Conservation (phyloP, 352 stramenopile species). For the Phytopythium ostracodes region DNA sequence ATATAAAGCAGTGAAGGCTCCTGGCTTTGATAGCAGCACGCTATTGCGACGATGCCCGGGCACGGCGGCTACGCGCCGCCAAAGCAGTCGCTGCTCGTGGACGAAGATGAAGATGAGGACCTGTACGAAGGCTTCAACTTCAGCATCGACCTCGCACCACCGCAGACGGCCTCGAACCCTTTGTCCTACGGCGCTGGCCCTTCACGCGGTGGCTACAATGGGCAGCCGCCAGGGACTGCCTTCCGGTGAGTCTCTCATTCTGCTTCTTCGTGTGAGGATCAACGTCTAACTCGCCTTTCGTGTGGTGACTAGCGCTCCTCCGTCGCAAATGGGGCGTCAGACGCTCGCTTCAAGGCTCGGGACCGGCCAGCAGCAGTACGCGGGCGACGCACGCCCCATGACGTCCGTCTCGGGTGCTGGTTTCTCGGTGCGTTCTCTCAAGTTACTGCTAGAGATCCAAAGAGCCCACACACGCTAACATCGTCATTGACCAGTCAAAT, state of each 20-base stretch:
- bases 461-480: not conserved
- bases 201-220: conserved; percentile 59
- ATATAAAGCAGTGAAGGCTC: not conserved
- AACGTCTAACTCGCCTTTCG: not conserved
- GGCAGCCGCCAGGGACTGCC: conserved; percentile 45
- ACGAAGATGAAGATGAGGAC: conserved; percentile 84
- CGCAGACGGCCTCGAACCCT: conserved; percentile 57
- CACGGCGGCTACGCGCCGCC: conserved; percentile 55
- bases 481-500: conserved; percentile 51
- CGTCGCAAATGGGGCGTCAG: conserved; percentile 75
- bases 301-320: conserved; percentile 24
- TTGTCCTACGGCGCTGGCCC: conserved; percentile 48
- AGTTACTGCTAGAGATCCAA: not conserved
- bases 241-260: conserved; percentile 41
- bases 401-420: conserved; percentile 91
- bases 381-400: conserved; percentile 85
- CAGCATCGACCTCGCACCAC: conserved; percentile 74
- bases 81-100: conserved; percentile 55
- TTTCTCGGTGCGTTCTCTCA: conserved; percentile 62
- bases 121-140: conserved; percentile 91
- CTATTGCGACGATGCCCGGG: conserved; percentile 17
- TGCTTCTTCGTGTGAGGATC: not conserved
- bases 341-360: conserved; percentile 56
- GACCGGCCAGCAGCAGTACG: conserved; percentile 51
- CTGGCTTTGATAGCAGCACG: not conserved